Base-by-base conservation (phyloP, 1,139 yeast species). In the Yamadazyma sp. region DNA sequence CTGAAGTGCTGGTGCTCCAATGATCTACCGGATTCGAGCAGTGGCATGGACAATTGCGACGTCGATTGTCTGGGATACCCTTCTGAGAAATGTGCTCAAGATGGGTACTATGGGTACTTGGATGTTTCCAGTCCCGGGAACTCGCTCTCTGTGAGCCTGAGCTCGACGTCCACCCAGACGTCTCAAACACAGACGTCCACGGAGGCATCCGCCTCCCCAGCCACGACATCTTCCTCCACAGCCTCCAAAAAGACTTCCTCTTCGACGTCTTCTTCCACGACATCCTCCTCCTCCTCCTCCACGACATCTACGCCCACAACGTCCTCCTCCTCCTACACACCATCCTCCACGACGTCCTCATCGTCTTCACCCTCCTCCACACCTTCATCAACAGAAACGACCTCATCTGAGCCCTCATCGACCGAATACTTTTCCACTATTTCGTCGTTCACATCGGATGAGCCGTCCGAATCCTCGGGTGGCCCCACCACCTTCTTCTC, bases 1-100 rank as follows among this genome's bases (percentile, higher is more conserved):
- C 50, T 61, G 38, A 45, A 66, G 36, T 83, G 89, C 58, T 83
- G 82, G 78, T 83, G 89, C 54, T 70, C 85, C 9, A 69, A 81
- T 52, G 54, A 58, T 27, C 59, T 74, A 4, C 87, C 87, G 0
- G 65, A 54, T 2, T 52, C 55, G 22, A 62, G 75, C 2, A 59
- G 61, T 1, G 50, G 55, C 27, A 40, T 58, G 27, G 39, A 55
- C 24, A 48, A 66, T 17, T 83, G 89, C 60, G 53, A 62, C 30
- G 58, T 55, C 3, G 52, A 58, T 1, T 83, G 89, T 58, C 85
- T 85, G 0, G 78, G 79, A 0, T 73, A 46, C 45, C 57, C 58
- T 23, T 41, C 41, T 40, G 71, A 67, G 41, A 44, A 50, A 37
- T 70, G 74, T 59, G 73, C 65, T 20, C 53, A 58, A 15, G 34